These are phyloP conservation scores for Dryadomyces quercivorus DNA, from an alignment of 2,329 filamentous ascomycete species.

Conservation along the genomic window DNA sequence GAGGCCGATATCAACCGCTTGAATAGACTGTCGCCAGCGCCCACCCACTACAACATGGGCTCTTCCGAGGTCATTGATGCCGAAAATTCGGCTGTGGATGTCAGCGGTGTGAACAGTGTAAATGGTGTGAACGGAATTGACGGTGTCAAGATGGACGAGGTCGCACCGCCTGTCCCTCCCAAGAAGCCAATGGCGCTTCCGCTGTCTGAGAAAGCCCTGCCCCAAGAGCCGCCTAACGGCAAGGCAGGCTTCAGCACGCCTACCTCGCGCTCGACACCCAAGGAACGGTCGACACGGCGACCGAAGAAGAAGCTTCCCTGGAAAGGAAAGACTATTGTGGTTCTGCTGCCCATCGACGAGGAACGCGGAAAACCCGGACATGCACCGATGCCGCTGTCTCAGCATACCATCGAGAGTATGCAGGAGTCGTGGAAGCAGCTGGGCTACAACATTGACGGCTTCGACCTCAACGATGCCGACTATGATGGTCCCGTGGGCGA, in stretches of 20 bases:
- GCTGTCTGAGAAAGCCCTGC: no score
- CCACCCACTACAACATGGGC: not conserved
- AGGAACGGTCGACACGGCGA: conserved; percentile 35
- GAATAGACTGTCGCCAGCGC: conserved; percentile 1
- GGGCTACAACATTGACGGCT: conserved; percentile 58
- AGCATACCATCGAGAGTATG: conserved; percentile 47
- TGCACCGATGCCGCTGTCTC: conserved; percentile 39
- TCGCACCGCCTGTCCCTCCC: not conserved
- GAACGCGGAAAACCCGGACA: conserved; percentile 47
- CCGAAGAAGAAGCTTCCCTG: conserved; percentile 61
- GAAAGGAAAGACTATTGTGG: conserved; percentile 63
- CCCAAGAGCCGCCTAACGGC: not conserved
- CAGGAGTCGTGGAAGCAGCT: conserved; percentile 54
- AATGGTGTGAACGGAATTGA: not conserved
- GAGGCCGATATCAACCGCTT: conserved; percentile 20
- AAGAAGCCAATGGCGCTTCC: no score
- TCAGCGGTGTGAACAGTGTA: not conserved
- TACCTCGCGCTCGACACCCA: conserved; percentile 15
- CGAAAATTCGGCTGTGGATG: not conserved
- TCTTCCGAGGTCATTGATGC: not conserved
- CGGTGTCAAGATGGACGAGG: not conserved
- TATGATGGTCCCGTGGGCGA: conserved; percentile 14
- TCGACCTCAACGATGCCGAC: conserved; percentile 46
- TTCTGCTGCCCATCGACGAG: conserved; percentile 57
- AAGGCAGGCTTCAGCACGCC: not conserved